These are phyloP conservation scores for Podospora bellae-mahoneyi DNA, from an alignment of 495 filamentous ascomycete genomes.

Conservation along the genomic window DNA sequence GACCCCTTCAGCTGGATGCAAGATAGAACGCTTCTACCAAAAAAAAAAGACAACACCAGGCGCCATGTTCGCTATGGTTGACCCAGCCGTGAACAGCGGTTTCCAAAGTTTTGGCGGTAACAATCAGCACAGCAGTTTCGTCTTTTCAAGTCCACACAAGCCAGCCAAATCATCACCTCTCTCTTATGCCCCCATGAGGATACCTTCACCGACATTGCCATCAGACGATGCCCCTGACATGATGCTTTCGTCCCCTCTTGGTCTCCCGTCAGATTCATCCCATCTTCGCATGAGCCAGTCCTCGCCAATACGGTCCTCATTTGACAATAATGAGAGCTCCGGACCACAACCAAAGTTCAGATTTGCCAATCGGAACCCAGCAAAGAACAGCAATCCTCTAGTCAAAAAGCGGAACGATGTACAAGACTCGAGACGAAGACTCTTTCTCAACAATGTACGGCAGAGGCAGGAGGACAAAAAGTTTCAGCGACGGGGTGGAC, in stretches of 20 bases:
- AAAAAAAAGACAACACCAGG: neutral
- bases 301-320: conserved; percentile 12
- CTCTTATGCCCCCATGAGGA: conserved; percentile 8
- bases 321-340: neutral
- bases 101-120: conserved; percentile 7
- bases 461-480: conserved; percentile 63
- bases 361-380: conserved; percentile 18
- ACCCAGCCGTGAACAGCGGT: neutral
- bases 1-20: neutral
- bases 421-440: conserved; percentile 51
- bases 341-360: conserved; percentile 19
- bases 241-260: conserved; percentile 12
- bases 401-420: conserved; percentile 25
- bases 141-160: conserved; percentile 5
- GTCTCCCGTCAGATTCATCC: conserved; percentile 10
- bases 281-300: conserved; percentile 19
- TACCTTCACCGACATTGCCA: neutral
- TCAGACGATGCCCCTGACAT: neutral
- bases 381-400: conserved; percentile 25
- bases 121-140: conserved; percentile 2
- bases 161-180: conserved; percentile 20
- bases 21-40: neutral
- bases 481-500: conserved; percentile 64
- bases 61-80: neutral
- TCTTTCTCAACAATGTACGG: conserved; percentile 77